Conservation (phyloP, 2,329 filamentous ascomycete species). For the Fusarium liriodendri region DNA sequence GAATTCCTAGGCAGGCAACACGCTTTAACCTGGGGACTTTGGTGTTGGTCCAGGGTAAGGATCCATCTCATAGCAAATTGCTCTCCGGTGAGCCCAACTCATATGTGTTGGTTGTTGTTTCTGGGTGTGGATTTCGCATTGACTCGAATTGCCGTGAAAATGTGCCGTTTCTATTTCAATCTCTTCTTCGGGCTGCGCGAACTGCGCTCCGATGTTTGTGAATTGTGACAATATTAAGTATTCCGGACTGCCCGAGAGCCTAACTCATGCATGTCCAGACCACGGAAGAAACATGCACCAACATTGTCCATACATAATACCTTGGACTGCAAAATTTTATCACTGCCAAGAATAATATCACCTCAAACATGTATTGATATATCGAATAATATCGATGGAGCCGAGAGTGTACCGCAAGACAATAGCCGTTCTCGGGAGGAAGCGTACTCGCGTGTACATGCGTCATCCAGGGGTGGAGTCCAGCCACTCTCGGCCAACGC, state of each 20-base stretch:
- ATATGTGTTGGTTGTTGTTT: not conserved
- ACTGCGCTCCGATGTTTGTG: not conserved
- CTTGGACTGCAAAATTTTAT: not conserved
- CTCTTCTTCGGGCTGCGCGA: not conserved
- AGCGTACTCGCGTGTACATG: not conserved
- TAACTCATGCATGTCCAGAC: not conserved
- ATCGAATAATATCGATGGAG: not conserved
- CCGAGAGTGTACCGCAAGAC: not conserved
- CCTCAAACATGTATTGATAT: not conserved
- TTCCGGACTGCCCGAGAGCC: not conserved
- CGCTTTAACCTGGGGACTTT: not conserved
- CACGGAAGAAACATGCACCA: not conserved
- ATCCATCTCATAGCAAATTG: not conserved
- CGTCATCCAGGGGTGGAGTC: not conserved
- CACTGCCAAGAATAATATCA: not conserved
- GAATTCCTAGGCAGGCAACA: not conserved
- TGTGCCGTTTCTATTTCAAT: not conserved
- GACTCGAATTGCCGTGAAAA: not conserved
- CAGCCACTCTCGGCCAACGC: not conserved
- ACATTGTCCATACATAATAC: not conserved
- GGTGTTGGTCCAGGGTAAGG: conserved; percentile 1
- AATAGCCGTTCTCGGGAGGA: not conserved
- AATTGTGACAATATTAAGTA: not conserved
- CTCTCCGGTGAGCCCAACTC: not conserved
- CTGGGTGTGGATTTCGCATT: not conserved